phyloP scores from a whole-genome alignment of 2,329 filamentous ascomycete genomes.

The Curvularia sp. region DNA sequence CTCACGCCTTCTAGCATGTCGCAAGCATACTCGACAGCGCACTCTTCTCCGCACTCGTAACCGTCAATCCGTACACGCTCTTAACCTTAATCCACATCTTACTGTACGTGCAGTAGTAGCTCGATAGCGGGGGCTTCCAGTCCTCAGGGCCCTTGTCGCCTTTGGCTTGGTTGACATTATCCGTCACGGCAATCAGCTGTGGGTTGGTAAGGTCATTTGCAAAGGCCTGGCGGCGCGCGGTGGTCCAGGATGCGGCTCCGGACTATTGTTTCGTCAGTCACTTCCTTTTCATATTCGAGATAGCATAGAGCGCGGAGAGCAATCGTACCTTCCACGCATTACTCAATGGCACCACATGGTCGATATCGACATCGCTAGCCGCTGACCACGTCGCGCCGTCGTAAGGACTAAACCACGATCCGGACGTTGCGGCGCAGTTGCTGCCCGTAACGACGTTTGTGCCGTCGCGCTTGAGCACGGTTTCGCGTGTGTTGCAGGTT shows the following conservation, averaged over 20 bases:
- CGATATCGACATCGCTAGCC: slow-evolving; percentile 77
- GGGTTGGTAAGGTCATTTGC: slow-evolving; percentile 80
- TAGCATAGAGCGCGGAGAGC: background rate
- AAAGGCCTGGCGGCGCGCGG: slow-evolving; percentile 68
- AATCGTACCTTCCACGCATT: slow-evolving; percentile 76
- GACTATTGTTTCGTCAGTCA: slow-evolving; percentile 51
- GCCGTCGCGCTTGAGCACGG: slow-evolving; percentile 77
- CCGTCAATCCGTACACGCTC: slow-evolving; percentile 70
- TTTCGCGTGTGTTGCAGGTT: slow-evolving; percentile 74
- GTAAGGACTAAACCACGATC: slow-evolving; percentile 74
- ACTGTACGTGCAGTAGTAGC: slow-evolving; percentile 81
- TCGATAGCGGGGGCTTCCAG: slow-evolving; percentile 70
- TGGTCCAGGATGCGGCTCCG: slow-evolving; percentile 76
- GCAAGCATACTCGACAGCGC: slow-evolving; percentile 70
- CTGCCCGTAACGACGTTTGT: slow-evolving; percentile 64
- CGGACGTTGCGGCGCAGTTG: slow-evolving; percentile 69
- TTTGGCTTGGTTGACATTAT: slow-evolving; percentile 76
- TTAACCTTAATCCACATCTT: slow-evolving; percentile 81
- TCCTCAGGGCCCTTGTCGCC: slow-evolving; percentile 74
- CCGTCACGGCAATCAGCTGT: slow-evolving; percentile 80
- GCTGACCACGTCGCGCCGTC: slow-evolving; percentile 74
- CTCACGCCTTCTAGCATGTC: slow-evolving; percentile 59
- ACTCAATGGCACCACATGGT: slow-evolving; percentile 81
- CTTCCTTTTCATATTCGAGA: too few relatives aligned
- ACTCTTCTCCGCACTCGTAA: slow-evolving; percentile 75